These are phyloP conservation scores for Mortierella sp. DNA, from an alignment of 371 early-diverging fungal genomes.

Conservation along the genomic window DNA sequence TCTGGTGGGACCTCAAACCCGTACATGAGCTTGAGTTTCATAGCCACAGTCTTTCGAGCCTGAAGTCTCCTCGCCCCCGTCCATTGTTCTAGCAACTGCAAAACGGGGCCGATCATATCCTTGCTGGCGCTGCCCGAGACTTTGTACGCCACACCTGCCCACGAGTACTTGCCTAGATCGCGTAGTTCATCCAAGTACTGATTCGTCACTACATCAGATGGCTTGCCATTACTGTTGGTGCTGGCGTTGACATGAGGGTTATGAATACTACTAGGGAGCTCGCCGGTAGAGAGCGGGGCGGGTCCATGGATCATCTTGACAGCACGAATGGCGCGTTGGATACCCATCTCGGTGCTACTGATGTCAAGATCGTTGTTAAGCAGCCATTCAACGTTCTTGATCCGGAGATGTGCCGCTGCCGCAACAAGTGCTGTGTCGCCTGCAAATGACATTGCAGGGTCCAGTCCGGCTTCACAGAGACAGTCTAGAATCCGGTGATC, in stretches of 20 bases:
- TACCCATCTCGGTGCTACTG: slow-evolving; percentile 41
- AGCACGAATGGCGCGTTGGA: slow-evolving; percentile 51
- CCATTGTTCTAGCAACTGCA: slow-evolving; percentile 50
- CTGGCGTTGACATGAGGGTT: background rate
- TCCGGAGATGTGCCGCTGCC: slow-evolving; percentile 54
- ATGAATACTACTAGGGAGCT: slow-evolving; percentile 13
- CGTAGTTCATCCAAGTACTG: slow-evolving; percentile 32
- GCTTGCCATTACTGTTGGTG: background rate
- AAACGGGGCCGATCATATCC: slow-evolving; percentile 46
- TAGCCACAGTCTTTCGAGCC: slow-evolving; percentile 40
- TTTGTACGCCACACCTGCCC: slow-evolving; percentile 45
- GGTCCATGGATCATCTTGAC: slow-evolving; percentile 40
- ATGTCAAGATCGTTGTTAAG: slow-evolving; percentile 52
- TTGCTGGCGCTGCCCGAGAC: slow-evolving; percentile 20
- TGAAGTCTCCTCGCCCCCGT: slow-evolving; percentile 21
- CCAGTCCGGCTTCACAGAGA: slow-evolving; percentile 55
- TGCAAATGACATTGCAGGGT: slow-evolving; percentile 50
- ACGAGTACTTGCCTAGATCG: slow-evolving; percentile 41
- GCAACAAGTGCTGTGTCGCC: slow-evolving; percentile 57
- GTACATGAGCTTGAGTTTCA: slow-evolving; percentile 39
- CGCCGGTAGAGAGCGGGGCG: background rate
- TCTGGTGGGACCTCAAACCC: background rate
- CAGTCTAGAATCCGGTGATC: slow-evolving; percentile 52
- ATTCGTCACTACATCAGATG: background rate
- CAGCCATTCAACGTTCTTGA: slow-evolving; percentile 55